These are phyloP conservation scores for Aspergillus viridinutans DNA, from an alignment of 2,329 filamentous ascomycete species.

Conservation along the genomic window DNA sequence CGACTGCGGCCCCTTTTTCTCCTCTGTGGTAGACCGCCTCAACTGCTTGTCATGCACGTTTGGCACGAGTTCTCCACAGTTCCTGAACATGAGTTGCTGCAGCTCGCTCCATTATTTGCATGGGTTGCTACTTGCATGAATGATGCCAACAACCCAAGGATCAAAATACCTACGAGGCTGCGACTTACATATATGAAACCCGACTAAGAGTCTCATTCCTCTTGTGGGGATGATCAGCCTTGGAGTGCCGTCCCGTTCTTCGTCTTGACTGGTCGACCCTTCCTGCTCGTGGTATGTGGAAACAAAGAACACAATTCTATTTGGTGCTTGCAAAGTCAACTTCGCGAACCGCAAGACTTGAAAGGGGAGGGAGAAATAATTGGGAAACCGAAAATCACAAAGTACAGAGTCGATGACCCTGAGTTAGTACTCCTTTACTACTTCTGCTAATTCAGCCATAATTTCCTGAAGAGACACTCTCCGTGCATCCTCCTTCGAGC, in stretches of 20 bases:
- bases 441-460: not conserved
- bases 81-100: slow-evolving; percentile 15
- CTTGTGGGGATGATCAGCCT: slow-evolving; percentile 23
- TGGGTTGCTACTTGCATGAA: not conserved
- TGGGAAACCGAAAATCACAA: not conserved
- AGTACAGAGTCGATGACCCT: not conserved
- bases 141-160: not conserved
- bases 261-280: slow-evolving; percentile 11
- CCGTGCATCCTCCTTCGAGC: slow-evolving; percentile 12
- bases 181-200: slow-evolving; percentile 4
- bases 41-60: not conserved
- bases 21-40: not conserved
- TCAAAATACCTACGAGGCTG: not conserved
- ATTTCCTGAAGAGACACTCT: slow-evolving; percentile 6
- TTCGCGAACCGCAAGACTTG: not conserved
- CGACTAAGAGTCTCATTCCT: slow-evolving; percentile 18
- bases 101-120: not conserved
- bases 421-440: not conserved
- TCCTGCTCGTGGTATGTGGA: slow-evolving; percentile 10
- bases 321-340: not conserved
- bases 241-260: slow-evolving; percentile 19
- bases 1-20: too few species aligned
- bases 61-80: slow-evolving; percentile 11
- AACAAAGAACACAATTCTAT: not conserved
- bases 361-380: not conserved